Evolutionary conservation across 352 stramenopile species (phyloP), one percentile per base, ranked within the genome.

Genomic region (Phytophthora pseudosyringae): DNA sequence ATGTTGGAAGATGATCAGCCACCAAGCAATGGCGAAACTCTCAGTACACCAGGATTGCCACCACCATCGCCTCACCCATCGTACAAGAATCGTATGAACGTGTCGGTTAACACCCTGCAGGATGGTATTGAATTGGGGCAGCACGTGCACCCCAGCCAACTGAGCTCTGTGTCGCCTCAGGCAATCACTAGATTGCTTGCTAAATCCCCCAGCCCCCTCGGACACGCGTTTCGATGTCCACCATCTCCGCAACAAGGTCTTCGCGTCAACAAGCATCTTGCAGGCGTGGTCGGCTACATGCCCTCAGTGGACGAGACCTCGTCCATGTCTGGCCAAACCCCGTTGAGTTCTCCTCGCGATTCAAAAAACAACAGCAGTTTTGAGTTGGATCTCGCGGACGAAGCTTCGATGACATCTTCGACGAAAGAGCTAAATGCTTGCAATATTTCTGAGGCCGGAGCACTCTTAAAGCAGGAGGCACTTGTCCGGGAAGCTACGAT

Each of bases 291-390:
- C 6, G 78, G 78, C 5, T 89, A 92, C 57, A 94, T 94, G 86
- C 83, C 83, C 8, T 78, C 78, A 4, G 69, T 94, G 4, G 83
- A 94, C 15, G 86, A 94, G 40, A 86, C 73, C 0, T 77, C 74
- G 13, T 80, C 78, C 8, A 62, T 88, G 49, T 75, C 76, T 5
- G 71, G 78, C 0, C 77, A 88, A 53, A 89, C 79, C 0, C 79
- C 81, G 4, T 54, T 76, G 15, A 80, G 50, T 39, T 88, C 80
- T 31, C 80, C 81, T 40, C 69, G 65, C 25, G 40, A 67, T 45
- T 15, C 41, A 13, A 76, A 50, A 21, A 68, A 71, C 44, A 69
- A 68, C 36, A 44, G 38, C 21, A 59, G 5, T 48, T 69, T 65
- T 40, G 64, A 73, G 13, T 47, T 48, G 18, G 48, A 64, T 6